Evolutionary conservation across 192 early-diverging fungal species (phyloP).

Genomic region (Jimgerdemannia lactiflua): DNA sequence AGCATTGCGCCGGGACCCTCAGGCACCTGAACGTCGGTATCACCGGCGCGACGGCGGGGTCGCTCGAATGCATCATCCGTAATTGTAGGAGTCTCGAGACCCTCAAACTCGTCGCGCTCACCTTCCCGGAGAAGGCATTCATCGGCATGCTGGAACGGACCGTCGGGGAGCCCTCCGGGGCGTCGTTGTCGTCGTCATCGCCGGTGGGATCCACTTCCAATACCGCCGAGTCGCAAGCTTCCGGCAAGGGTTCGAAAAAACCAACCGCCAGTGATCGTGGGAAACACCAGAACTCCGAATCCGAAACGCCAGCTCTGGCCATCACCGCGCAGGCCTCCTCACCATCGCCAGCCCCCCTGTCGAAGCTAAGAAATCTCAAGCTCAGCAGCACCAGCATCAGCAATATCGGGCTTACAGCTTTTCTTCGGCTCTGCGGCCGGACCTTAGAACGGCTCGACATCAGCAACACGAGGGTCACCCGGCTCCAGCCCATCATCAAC

Average conservation of each 20-base stretch:
- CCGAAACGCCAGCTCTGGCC: background rate
- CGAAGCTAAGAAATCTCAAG: background rate
- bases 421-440: background rate
- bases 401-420: background rate
- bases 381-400: background rate
- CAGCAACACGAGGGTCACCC: background rate
- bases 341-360: background rate
- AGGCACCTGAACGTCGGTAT: background rate
- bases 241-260: background rate
- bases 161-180: background rate
- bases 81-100: conserved; percentile 6
- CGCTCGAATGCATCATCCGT: background rate
- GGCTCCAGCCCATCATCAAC: background rate
- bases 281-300: background rate
- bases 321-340: background rate
- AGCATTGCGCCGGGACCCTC: background rate
- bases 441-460: conserved; percentile 1
- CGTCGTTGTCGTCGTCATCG: background rate
- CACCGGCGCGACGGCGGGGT: background rate
- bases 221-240: too few relatives aligned
- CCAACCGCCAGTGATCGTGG: background rate
- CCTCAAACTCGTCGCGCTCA: background rate
- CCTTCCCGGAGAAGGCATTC: background rate
- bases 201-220: too few relatives aligned
- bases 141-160: background rate